phyloP scores from a whole-genome alignment of 768 basidiomycete species.

The Chiua virens region DNA sequence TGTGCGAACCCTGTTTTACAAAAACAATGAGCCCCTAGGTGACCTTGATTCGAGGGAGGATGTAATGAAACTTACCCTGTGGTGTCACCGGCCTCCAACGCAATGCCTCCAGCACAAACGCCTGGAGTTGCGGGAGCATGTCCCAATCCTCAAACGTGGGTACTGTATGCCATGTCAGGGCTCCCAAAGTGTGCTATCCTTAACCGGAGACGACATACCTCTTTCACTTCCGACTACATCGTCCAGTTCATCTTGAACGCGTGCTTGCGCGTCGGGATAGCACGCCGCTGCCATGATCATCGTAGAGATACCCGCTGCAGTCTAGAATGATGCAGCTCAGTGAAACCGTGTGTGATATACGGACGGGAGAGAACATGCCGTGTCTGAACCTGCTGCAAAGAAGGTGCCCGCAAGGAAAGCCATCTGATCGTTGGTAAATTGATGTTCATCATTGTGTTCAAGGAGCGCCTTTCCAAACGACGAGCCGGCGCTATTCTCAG shows the following conservation, averaged over 20 bases:
- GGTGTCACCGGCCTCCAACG: slow-evolving; percentile 35
- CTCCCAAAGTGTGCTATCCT: too few relatives aligned
- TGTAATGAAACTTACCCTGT: slow-evolving; percentile 21
- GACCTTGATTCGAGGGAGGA: too few relatives aligned
- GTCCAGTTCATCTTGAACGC: slow-evolving; percentile 52
- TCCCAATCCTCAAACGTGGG: slow-evolving; percentile 35
- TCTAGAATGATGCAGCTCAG: slow-evolving; percentile 20
- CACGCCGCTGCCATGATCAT: slow-evolving; percentile 50
- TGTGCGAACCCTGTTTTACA: not conserved
- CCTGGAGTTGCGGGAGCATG: slow-evolving; percentile 31
- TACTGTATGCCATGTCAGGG: slow-evolving; percentile 14
- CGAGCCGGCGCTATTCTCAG: slow-evolving; percentile 1
- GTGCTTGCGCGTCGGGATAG: slow-evolving; percentile 48
- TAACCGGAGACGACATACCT: not conserved
- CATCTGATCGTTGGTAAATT: slow-evolving; percentile 49
- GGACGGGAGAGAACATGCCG: slow-evolving; percentile 25
- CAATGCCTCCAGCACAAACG: slow-evolving; percentile 36
- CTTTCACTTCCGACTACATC: slow-evolving; percentile 41
- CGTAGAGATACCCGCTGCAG: slow-evolving; percentile 50
- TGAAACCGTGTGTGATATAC: not conserved
- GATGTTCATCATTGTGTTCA: slow-evolving; percentile 47
- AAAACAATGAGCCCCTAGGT: too few relatives aligned
- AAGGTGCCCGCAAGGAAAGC: slow-evolving; percentile 59
- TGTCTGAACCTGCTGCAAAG: slow-evolving; percentile 62
- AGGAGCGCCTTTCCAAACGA: slow-evolving; percentile 53